phyloP scores from a whole-genome alignment of 768 basidiomycete species.

The Termitomyces sp. region DNA sequence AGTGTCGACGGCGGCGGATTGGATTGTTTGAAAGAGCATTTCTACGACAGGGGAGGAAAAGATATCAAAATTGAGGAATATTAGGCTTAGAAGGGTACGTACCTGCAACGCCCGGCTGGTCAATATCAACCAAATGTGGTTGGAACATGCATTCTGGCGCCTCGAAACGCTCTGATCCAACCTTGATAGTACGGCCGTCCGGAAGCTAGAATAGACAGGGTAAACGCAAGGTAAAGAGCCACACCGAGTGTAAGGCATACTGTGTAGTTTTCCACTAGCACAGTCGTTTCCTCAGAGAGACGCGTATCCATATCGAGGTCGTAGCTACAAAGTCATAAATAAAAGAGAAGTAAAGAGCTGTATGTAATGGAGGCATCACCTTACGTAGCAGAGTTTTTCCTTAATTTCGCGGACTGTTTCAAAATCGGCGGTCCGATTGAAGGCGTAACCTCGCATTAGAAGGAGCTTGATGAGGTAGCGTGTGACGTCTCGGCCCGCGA shows the following conservation, averaged over 20 bases:
- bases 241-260: slow-evolving; percentile 41
- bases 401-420: slow-evolving; percentile 99
- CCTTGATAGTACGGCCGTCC: slow-evolving; percentile 95
- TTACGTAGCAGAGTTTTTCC: slow-evolving; percentile 98
- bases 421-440: slow-evolving; percentile 99
- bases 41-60: slow-evolving; percentile 42
- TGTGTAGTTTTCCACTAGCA: slow-evolving; percentile 93
- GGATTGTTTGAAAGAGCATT: slow-evolving; percentile 96
- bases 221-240: background rate
- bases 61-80: background rate
- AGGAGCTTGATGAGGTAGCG: slow-evolving; percentile 99
- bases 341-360: background rate
- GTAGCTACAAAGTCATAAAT: slow-evolving; percentile 52
- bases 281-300: slow-evolving; percentile 94
- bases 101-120: slow-evolving; percentile 97
- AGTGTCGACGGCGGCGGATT: slow-evolving; percentile 85
- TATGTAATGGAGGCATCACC: slow-evolving; percentile 43
- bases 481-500: slow-evolving; percentile 97
- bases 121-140: slow-evolving; percentile 94
- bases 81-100: slow-evolving; percentile 16
- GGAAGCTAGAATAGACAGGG: slow-evolving; percentile 58
- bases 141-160: slow-evolving; percentile 99
- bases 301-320: slow-evolving; percentile 95
- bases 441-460: slow-evolving; percentile 99
- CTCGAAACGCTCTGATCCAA: slow-evolving; percentile 97